Conservation (phyloP, 768 basidiomycete species). For the Amanita fuliginea region DNA sequence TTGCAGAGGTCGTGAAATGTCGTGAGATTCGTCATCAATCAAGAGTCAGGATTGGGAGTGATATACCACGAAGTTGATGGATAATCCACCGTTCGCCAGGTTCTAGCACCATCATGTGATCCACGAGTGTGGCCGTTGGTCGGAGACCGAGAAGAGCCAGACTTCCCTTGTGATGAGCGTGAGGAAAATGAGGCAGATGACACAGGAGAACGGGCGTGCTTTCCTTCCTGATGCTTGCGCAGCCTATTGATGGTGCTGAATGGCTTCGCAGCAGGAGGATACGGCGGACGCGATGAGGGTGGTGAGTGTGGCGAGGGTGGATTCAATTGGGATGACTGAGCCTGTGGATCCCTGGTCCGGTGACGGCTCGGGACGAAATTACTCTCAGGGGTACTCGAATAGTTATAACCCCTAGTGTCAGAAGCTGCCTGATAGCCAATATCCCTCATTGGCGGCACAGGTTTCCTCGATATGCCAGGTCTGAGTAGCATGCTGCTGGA, state of each 20-base stretch:
- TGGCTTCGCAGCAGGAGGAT: neutral
- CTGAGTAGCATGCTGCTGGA: neutral
- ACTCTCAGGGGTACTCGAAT: neutral
- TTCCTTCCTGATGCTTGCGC: slow-evolving; percentile 4
- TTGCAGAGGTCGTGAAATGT: slow-evolving; percentile 1
- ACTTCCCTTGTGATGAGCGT: neutral
- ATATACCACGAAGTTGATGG: slow-evolving; percentile 5
- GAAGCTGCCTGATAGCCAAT: neutral
- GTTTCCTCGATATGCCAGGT: neutral
- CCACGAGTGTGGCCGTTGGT: neutral
- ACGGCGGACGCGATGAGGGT: neutral
- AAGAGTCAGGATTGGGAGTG: neutral
- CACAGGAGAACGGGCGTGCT: neutral
- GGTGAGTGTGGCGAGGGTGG: neutral
- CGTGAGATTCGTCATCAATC: neutral
- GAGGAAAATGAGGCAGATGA: neutral
- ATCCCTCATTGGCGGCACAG: neutral
- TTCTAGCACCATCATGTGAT: neutral
- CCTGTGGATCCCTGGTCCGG: neutral
- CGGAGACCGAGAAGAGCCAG: neutral
- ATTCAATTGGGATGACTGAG: neutral
- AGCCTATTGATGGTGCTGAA: slow-evolving; percentile 1
- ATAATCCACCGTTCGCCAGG: slow-evolving; percentile 4
- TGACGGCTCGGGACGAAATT: neutral
- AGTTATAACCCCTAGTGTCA: neutral